phyloP scores from a whole-genome alignment of 352 stramenopile species.

The Phytophthora pinifolia region DNA sequence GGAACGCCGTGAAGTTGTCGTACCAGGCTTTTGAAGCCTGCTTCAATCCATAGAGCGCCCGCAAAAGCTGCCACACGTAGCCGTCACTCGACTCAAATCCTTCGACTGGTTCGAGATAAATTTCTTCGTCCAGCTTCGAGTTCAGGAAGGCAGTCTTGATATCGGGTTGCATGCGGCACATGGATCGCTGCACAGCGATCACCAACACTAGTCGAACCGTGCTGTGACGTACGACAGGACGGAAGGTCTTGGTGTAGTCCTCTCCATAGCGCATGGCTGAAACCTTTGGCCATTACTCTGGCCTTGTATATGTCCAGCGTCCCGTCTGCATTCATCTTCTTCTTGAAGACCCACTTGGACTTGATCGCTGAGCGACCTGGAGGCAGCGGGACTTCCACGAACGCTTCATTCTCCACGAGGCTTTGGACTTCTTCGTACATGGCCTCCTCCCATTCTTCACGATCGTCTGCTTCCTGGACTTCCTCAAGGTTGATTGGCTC shows the following conservation, averaged over 20 bases:
- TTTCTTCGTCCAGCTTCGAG: conserved; percentile 6
- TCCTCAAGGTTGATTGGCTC: conserved; percentile 10
- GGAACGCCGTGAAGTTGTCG: conserved; percentile 18
- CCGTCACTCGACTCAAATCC: conserved; percentile 1
- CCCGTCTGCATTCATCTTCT: conserved; percentile 13
- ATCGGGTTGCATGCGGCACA: conserved; percentile 16
- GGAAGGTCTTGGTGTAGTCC: conserved; percentile 43
- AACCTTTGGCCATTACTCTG: conserved; percentile 25
- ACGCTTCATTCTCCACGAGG: conserved; percentile 1
- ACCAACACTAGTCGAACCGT: conserved; percentile 13
- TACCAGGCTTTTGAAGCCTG: conserved; percentile 33
- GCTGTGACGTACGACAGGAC: conserved; percentile 19
- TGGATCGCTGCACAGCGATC: conserved; percentile 3
- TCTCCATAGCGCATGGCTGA: conserved; percentile 14
- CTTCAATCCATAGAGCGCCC: conserved; percentile 32
- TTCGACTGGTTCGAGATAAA: conserved; percentile 13
- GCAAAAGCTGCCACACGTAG: conserved; percentile 18
- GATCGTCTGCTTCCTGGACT: not conserved
- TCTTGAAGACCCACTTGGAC: conserved; percentile 15
- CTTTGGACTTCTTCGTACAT: conserved; percentile 7
- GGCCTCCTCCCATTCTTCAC: conserved; percentile 6
- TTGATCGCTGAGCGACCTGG: conserved; percentile 4
- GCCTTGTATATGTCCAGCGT: conserved; percentile 39
- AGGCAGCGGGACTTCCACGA: conserved; percentile 5
- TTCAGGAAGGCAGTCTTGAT: conserved; percentile 24